Conservation (phyloP, 208 protist species). For the Acanthamoeba healyi region DNA sequence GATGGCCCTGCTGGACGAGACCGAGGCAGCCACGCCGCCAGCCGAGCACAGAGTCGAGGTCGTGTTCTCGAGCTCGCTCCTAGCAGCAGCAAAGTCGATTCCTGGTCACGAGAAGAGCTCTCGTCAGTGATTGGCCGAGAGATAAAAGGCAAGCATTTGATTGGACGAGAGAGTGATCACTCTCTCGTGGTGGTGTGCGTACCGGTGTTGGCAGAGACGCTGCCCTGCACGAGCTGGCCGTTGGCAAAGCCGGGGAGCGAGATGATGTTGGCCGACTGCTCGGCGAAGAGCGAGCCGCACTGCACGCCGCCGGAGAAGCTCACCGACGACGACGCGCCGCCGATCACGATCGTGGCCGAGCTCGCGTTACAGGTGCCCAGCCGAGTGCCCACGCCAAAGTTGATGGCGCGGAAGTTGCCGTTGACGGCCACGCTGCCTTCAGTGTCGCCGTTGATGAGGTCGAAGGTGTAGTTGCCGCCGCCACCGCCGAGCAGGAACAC, state of each 20-base stretch:
- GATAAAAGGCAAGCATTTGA: too few relatives aligned
- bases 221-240: constrained; percentile 25
- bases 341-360: background rate
- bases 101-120: background rate
- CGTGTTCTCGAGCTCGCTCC: background rate
- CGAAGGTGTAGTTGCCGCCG: background rate
- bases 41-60: constrained; percentile 31
- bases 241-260: constrained; percentile 12
- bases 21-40: background rate
- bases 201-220: background rate
- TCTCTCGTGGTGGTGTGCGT: background rate
- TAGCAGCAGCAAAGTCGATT: background rate
- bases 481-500: constrained; percentile 36
- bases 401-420: constrained; percentile 29
- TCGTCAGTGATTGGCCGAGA: background rate
- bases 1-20: background rate
- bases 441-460: constrained; percentile 35
- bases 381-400: background rate
- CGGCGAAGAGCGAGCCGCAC: constrained; percentile 26
- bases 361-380: background rate
- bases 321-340: background rate
- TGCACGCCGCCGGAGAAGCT: constrained; percentile 7
- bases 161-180: too few relatives aligned
- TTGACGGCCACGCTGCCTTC: constrained; percentile 12
- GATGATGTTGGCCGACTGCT: background rate